Evolutionary conservation across 2,329 filamentous ascomycete genomes (phyloP).

Genomic region (Sarocladium brachiariae): DNA sequence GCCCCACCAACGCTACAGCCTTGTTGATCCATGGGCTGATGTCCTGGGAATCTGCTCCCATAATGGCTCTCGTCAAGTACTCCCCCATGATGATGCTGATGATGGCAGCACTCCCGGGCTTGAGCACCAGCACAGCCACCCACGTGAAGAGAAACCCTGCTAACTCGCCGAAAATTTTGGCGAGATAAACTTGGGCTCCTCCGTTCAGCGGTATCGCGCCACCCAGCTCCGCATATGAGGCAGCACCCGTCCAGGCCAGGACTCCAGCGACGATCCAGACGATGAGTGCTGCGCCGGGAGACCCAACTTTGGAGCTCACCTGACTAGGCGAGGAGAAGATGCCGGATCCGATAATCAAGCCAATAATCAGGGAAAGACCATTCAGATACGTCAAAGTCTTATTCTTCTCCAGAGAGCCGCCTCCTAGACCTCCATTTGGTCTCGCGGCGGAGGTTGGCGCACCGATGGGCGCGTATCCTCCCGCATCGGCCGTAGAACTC

Average conservation of each 20-base stretch:
- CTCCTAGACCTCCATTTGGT: constrained; percentile 48
- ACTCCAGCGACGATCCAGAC: constrained; percentile 89
- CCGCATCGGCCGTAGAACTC: constrained; percentile 65
- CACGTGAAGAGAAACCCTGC: constrained; percentile 93
- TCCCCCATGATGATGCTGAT: constrained; percentile 98
- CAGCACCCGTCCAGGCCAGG: constrained; percentile 90
- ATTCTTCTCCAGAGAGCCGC: constrained; percentile 83
- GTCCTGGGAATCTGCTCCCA: constrained; percentile 77
- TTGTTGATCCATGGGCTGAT: constrained; percentile 88
- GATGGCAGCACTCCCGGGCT: constrained; percentile 88
- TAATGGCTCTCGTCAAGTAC: constrained; percentile 82
- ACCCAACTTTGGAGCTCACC: constrained; percentile 86
- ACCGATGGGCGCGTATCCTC: constrained; percentile 80
- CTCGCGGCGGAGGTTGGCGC: constrained; percentile 55
- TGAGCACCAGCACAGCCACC: constrained; percentile 89
- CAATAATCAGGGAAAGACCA: constrained; percentile 82
- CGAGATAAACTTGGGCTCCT: constrained; percentile 85
- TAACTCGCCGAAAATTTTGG: constrained; percentile 93
- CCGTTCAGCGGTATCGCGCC: constrained; percentile 95
- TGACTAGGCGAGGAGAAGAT: constrained; percentile 94
- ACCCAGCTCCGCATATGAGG: constrained; percentile 91
- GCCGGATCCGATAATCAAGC: constrained; percentile 89
- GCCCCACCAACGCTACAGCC: constrained; percentile 68
- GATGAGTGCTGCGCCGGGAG: constrained; percentile 81
- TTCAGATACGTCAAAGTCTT: constrained; percentile 95